phyloP scores from a whole-genome alignment of 345 rosid species.

The Populus ilicifolia region DNA sequence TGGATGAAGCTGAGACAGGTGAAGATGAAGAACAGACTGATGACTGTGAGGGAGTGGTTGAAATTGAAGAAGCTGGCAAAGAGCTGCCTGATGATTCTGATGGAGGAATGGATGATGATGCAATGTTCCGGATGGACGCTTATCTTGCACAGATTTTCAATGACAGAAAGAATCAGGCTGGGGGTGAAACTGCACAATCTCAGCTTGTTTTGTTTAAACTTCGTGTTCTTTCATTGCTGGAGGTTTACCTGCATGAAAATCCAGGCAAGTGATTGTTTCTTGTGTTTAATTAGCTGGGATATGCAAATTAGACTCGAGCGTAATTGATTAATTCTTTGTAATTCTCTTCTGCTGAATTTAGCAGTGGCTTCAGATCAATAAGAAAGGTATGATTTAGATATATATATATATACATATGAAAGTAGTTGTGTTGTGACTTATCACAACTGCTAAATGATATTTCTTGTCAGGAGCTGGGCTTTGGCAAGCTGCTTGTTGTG shows the following conservation, averaged over 20 bases:
- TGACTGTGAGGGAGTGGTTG: conserved; percentile 62
- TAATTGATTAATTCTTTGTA: neutral
- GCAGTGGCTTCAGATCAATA: neutral
- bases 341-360: neutral
- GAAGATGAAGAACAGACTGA: conserved; percentile 77
- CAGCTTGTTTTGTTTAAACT: conserved; percentile 91
- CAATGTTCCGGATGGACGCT: conserved; percentile 94
- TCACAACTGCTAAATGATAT: neutral
- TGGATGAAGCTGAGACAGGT: conserved; percentile 59
- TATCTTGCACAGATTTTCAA: conserved; percentile 84
- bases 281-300: neutral
- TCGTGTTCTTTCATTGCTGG: conserved; percentile 86
- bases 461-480: neutral
- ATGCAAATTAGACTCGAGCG: neutral
- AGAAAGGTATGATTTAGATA: neutral
- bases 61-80: conserved; percentile 40
- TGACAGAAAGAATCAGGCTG: conserved; percentile 83
- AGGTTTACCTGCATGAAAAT: conserved; percentile 87
- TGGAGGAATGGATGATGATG: conserved; percentile 92
- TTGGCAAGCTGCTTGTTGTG: neutral
- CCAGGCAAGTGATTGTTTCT: conserved; percentile 48
- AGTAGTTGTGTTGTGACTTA: neutral
- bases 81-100: conserved; percentile 58
- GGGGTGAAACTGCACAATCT: conserved; percentile 85
- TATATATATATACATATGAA: no score